phyloP scores from a whole-genome alignment of 2,329 filamentous ascomycete species.

The Monosporascus ibericus region DNA sequence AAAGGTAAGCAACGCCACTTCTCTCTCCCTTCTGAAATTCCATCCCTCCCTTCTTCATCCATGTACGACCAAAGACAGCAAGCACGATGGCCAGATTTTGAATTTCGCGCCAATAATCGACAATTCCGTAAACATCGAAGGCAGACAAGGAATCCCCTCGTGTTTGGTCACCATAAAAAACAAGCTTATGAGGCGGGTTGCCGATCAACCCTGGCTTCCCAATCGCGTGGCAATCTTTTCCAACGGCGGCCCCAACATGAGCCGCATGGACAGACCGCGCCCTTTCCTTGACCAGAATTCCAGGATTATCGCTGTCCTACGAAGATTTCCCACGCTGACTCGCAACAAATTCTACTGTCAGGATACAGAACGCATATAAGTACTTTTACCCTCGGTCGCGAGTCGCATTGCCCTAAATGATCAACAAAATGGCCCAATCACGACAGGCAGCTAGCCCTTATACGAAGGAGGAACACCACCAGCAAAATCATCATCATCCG shows the following conservation, averaged over 20 bases:
- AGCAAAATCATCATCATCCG: conserved; percentile 22
- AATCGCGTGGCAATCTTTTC: conserved; percentile 9
- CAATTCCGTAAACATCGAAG: neutral
- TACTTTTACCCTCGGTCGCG: neutral
- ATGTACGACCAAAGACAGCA: neutral
- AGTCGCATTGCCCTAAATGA: conserved; percentile 21
- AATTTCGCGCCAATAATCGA: neutral
- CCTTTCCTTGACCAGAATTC: conserved; percentile 5
- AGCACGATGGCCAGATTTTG: neutral
- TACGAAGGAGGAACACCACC: conserved; percentile 37
- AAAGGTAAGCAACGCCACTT: neutral
- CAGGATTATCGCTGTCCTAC: conserved; percentile 20
- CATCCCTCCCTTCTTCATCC: neutral
- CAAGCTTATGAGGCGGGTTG: conserved; percentile 1
- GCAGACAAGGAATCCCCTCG: conserved; percentile 7
- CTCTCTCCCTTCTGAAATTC: neutral
- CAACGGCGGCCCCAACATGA: conserved; percentile 18
- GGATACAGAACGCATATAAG: neutral
- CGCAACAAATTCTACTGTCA: neutral
- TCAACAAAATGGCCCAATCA: conserved; percentile 40
- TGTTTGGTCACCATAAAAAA: conserved; percentile 3
- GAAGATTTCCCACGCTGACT: conserved; percentile 3
- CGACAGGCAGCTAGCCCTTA: conserved; percentile 36
- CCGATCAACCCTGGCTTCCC: conserved; percentile 10
- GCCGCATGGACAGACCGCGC: conserved; percentile 18